These are phyloP conservation scores for Aspergillus japonicus DNA, from an alignment of 2,329 filamentous ascomycete genomes.

Conservation along the genomic window DNA sequence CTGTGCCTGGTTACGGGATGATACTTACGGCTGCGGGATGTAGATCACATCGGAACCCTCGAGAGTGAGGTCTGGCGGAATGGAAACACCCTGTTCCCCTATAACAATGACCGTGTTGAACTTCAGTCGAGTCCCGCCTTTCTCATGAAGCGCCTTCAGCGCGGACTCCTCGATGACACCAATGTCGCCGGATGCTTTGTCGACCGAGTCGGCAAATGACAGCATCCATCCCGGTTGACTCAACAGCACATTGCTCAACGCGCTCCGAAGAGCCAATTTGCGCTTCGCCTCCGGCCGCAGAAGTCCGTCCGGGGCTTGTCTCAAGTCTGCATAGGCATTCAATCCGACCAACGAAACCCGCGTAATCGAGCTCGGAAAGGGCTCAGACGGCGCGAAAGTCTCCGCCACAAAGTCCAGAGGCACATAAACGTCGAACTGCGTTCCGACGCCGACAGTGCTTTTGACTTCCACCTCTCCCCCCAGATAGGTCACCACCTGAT, in stretches of 20 bases:
- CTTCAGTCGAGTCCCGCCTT: slow-evolving; percentile 9
- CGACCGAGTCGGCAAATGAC: slow-evolving; percentile 24
- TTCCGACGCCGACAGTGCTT: slow-evolving; percentile 36
- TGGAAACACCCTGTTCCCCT: slow-evolving; percentile 12
- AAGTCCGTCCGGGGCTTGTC: slow-evolving; percentile 22
- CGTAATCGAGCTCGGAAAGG: slow-evolving; percentile 3
- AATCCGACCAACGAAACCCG: slow-evolving; percentile 31
- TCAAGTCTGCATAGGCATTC: slow-evolving; percentile 24
- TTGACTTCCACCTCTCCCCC: slow-evolving; percentile 57
- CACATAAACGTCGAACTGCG: slow-evolving; percentile 30
- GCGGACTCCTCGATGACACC: slow-evolving; percentile 29
- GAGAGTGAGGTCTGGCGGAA: slow-evolving; percentile 9
- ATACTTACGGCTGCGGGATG: slow-evolving; percentile 29
- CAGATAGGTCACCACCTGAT: slow-evolving; percentile 56
- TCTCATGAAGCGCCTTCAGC: slow-evolving; percentile 16
- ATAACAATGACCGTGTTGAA: slow-evolving; percentile 26
- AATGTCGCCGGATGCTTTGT: slow-evolving; percentile 26
- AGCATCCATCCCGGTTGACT: slow-evolving; percentile 26
- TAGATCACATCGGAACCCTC: slow-evolving; percentile 22
- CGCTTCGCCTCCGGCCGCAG: slow-evolving; percentile 29
- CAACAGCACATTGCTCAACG: slow-evolving; percentile 26
- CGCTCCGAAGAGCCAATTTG: slow-evolving; percentile 27
- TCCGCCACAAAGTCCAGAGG: slow-evolving; percentile 19
- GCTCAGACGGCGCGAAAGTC: background rate
- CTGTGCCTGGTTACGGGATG: background rate